Percentiles rank a stretch among this genome's conserved stretches.
Evolutionary conservation across 768 basidiomycete genomes (phyloP).

Genomic region (Suillus variegatus): DNA sequence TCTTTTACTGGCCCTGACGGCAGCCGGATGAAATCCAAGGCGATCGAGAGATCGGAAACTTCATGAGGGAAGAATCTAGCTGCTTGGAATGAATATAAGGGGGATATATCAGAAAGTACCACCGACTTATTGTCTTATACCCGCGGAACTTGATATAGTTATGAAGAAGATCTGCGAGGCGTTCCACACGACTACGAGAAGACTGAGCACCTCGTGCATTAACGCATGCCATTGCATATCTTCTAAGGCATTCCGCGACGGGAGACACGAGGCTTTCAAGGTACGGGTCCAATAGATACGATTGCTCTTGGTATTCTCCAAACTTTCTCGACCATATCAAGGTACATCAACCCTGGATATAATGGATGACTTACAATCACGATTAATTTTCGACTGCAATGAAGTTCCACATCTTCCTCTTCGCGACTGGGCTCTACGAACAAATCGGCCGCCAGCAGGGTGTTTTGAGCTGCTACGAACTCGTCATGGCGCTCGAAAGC

Average conservation of each 20-base stretch:
- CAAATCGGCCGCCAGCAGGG: constrained; percentile 51
- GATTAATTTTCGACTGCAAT: constrained; percentile 43
- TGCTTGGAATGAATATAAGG: constrained; percentile 36
- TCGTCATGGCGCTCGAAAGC: constrained; percentile 66
- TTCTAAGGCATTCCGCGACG: constrained; percentile 63
- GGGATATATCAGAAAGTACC: constrained; percentile 11
- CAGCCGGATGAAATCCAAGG: constrained; percentile 61
- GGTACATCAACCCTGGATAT: constrained; percentile 4
- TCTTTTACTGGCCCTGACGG: constrained; percentile 44
- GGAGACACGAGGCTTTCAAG: constrained; percentile 80
- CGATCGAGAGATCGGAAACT: constrained; percentile 76
- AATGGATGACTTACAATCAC: constrained; percentile 48
- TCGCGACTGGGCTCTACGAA: constrained; percentile 42
- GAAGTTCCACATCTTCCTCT: constrained; percentile 44
- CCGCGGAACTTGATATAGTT: constrained; percentile 86
- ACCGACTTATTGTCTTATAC: constrained; percentile 87
- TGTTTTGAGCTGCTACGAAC: constrained; percentile 52
- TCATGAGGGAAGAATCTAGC: constrained; percentile 95
- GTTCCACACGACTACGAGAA: constrained; percentile 44
- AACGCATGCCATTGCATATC: constrained; percentile 47
- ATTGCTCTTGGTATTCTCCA: constrained; percentile 88
- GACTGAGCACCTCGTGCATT: constrained; percentile 24
- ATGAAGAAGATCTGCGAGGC: constrained; percentile 69
- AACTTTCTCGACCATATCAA: constrained; percentile 49
- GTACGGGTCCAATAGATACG: constrained; percentile 89